Base-by-base conservation (phyloP, 2,329 filamentous ascomycete genomes). In the Aspergillus persii region DNA sequence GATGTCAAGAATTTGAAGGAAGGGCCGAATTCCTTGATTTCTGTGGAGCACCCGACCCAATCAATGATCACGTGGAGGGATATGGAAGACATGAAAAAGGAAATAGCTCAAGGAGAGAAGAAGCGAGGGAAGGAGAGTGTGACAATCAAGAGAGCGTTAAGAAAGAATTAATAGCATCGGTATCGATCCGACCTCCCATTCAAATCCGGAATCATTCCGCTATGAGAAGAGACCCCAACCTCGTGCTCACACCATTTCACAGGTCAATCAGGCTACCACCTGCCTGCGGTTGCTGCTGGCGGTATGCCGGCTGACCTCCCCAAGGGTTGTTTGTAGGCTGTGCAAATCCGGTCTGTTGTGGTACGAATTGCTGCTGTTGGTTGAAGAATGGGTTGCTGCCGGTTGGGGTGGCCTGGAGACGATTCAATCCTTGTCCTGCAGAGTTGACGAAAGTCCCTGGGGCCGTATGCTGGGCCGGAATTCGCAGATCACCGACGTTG, bases 361-460 rank as follows among this genome's bases (percentile, higher is more conserved):
- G 81, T 63, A 80, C 62, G 33, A 70, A 74, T 79, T 83, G 80
- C 61, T 77, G 78, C 79, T 82, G 80, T 61, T 87, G 86, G 61
- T 88, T 86, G 67, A 96, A 80, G 80, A 98, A 99, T 0, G 95
- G 95, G 72, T 98, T 98, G 79, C 86, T 95, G 2, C 88, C 92
- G 0, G 91, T 91, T 58, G 83, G 83, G 9, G 79, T 76, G 3
- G 82, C 81, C 63, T 92, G 90, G 48, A 97, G 77, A 59, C 85
- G 84, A 67, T 86, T 86, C 58, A 91, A 79, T n/a, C 91, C 91
- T 41, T 89, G 83, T 53, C 95, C 95, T 6, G 95, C 92, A 61
- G 91, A 96, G 79, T 99, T 99, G 78, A 99, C 89, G 74, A 98
- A 99, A 0, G 91, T 96, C 29, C 94, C 95, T 0, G 95, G 95